phyloP scores from a whole-genome alignment of 139 green algal genomes.

The Auxenochlorella pyrenoidosa region DNA sequence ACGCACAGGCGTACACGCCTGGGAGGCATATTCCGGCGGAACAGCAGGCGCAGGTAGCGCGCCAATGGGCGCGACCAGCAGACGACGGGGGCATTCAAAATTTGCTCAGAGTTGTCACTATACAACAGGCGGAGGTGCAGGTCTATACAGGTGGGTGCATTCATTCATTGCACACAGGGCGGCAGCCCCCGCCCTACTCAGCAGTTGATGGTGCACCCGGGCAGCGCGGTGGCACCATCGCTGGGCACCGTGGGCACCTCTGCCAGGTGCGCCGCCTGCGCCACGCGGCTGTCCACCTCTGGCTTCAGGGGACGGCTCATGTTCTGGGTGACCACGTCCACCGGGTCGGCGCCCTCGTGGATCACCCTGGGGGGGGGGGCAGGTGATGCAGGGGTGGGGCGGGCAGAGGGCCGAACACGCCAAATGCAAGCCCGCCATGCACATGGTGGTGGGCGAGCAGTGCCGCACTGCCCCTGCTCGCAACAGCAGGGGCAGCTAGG shows the following conservation, averaged over 20 bases:
- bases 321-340: conserved; percentile 46
- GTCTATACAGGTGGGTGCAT: too few species aligned
- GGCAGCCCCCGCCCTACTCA: not conserved
- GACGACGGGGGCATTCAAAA: too few species aligned
- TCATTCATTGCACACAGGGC: too few species aligned
- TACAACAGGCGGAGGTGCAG: too few species aligned
- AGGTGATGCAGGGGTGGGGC: not conserved
- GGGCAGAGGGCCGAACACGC: not conserved
- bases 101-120: too few species aligned
- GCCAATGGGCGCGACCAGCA: too few species aligned
- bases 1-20: too few species aligned
- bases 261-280: conserved; percentile 31
- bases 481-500: not conserved
- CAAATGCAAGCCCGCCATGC: too few species aligned
- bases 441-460: too few species aligned
- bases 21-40: too few species aligned
- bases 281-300: conserved; percentile 39
- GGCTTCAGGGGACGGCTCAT: conserved; percentile 49
- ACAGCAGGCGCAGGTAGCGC: too few species aligned
- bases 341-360: conserved; percentile 68
- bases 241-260: not conserved
- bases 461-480: too few species aligned
- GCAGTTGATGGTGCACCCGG: not conserved
- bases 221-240: not conserved
- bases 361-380: conserved; percentile 21